Evolutionary conservation across 2,329 filamentous ascomycete genomes (phyloP).

Genomic region (Sclerotinia spermophila): DNA sequence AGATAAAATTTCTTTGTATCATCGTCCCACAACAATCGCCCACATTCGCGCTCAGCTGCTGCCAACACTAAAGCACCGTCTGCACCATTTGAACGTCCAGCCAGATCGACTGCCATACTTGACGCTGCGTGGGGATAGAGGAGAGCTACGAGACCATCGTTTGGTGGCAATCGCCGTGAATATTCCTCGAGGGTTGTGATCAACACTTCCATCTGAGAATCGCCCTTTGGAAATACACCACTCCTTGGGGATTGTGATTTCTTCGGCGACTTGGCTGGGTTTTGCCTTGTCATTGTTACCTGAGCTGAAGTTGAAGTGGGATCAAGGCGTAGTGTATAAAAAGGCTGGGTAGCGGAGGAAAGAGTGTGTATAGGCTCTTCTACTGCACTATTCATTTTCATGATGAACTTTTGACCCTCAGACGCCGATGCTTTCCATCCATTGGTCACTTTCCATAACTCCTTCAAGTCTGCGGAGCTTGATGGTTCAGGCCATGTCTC

Average conservation of each 20-base stretch:
- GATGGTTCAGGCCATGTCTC: conserved; percentile 33
- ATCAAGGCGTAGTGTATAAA: conserved; percentile 63
- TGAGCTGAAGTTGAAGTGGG: conserved; percentile 61
- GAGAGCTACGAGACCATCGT: conserved; percentile 63
- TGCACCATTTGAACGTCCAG: conserved; percentile 41
- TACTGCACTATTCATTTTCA: conserved; percentile 52
- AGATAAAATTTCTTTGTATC: conserved; percentile 58
- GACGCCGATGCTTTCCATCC: conserved; percentile 61
- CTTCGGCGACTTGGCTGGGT: conserved; percentile 51
- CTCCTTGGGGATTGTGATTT: conserved; percentile 27
- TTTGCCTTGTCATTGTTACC: conserved; percentile 56
- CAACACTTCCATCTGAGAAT: conserved; percentile 45
- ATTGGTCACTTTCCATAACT: conserved; percentile 66
- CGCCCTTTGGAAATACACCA: conserved; percentile 27
- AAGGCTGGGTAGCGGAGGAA: conserved; percentile 57
- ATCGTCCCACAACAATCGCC: conserved; percentile 67
- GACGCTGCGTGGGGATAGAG: conserved; percentile 65
- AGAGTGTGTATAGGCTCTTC: conserved; percentile 66
- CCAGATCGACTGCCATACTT: conserved; percentile 55
- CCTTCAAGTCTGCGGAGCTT: conserved; percentile 56
- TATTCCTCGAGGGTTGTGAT: conserved; percentile 56
- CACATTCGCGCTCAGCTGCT: conserved; percentile 66
- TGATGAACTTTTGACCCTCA: conserved; percentile 57
- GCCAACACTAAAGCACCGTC: conserved; percentile 57
- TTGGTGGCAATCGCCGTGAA: conserved; percentile 50